Conservation (phyloP, 345 rosid species). For the Heritiera littoralis region DNA sequence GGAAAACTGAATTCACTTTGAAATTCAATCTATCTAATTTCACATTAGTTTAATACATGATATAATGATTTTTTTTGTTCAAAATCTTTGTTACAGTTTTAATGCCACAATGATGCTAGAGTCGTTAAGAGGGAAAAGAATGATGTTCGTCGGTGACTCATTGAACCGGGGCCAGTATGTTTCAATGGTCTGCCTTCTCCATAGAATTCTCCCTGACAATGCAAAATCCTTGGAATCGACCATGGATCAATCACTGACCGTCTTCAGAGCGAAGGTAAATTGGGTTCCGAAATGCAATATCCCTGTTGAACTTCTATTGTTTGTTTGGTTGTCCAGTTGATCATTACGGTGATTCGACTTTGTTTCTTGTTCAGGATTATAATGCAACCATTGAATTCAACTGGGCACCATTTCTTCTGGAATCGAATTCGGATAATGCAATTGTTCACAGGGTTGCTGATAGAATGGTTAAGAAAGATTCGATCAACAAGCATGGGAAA, state of each 20-base stretch:
- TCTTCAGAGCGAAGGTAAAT: constrained; percentile 76
- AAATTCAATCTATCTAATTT: too few relatives aligned
- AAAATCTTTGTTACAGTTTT: constrained; percentile 44
- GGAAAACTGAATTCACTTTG: too few relatives aligned
- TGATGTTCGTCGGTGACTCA: constrained; percentile 91
- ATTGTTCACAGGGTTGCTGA: constrained; percentile 74
- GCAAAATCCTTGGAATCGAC: constrained; percentile 80
- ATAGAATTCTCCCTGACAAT: constrained; percentile 60
- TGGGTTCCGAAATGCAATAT: not conserved
- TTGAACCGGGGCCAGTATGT: constrained; percentile 83
- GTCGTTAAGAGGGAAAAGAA: constrained; percentile 72
- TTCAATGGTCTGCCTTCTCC: constrained; percentile 85
- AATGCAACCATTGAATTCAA: constrained; percentile 89
- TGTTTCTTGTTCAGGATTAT: constrained; percentile 47
- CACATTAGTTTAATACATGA: not conserved
- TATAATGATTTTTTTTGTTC: not conserved
- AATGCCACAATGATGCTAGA: constrained; percentile 81
- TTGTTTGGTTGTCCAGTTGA: too few relatives aligned
- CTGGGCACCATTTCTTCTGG: constrained; percentile 95
- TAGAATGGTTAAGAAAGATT: constrained; percentile 67
- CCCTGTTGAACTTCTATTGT: too few relatives aligned
- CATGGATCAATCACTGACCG: constrained; percentile 52
- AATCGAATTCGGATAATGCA: constrained; percentile 81
- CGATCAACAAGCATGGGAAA: constrained; percentile 74
- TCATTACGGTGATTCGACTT: not conserved